Conservation (phyloP, 768 basidiomycete species). For the Boletales sp. region DNA sequence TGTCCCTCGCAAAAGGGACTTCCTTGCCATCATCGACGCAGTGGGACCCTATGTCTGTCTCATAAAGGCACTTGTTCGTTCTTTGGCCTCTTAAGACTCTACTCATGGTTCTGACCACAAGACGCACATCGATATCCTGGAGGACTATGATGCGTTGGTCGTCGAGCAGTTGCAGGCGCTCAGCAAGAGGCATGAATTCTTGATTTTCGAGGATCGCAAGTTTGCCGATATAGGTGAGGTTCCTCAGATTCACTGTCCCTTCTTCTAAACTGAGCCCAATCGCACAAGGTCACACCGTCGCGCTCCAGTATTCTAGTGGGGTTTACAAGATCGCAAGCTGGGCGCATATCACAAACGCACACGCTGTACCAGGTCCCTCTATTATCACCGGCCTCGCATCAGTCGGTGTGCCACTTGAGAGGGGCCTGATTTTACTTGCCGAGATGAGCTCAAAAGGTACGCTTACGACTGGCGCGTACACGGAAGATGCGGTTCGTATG, state of each 20-base stretch:
- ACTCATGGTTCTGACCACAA: constrained; percentile 37
- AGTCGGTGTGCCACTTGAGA: constrained; percentile 75
- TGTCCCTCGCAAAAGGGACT: constrained; percentile 74
- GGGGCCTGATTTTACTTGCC: constrained; percentile 87
- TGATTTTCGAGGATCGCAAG: constrained; percentile 98
- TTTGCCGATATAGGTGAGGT: constrained; percentile 94
- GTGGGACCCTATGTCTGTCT: constrained; percentile 91
- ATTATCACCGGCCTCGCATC: constrained; percentile 87
- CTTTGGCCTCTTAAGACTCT: constrained; percentile 4
- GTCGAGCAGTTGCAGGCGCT: constrained; percentile 68
- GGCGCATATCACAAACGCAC: constrained; percentile 97
- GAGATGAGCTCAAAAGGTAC: constrained; percentile 95
- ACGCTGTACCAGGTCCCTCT: constrained; percentile 93
- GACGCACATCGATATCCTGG: constrained; percentile 96
- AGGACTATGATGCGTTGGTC: constrained; percentile 79
- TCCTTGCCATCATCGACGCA: constrained; percentile 80
- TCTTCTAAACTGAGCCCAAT: neutral
- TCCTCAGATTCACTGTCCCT: neutral
- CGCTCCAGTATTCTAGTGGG: constrained; percentile 90
- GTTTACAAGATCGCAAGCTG: constrained; percentile 91
- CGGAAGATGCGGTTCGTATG: constrained; percentile 81
- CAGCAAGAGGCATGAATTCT: constrained; percentile 80
- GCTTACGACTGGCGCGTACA: constrained; percentile 81
- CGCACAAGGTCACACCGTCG: constrained; percentile 86
- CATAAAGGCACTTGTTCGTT: constrained; percentile 67